Evolutionary conservation across 805 yeast species (phyloP).

Genomic region (Brettanomyces anomalus): DNA sequence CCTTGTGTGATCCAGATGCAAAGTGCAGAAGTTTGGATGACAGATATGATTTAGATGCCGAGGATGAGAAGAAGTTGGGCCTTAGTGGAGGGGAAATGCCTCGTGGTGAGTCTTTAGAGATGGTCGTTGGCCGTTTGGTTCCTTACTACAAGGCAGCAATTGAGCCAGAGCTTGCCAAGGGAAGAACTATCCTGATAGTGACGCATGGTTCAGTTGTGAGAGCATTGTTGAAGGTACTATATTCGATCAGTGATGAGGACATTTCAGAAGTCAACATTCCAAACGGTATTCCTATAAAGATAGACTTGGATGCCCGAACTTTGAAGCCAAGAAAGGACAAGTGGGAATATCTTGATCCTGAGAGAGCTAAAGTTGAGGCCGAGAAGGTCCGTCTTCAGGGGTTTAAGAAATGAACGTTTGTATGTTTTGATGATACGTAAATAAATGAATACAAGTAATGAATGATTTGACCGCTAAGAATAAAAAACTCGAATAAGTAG

Average conservation of each 20-base stretch:
- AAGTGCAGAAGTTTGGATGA: constrained; percentile 15
- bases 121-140: constrained; percentile 59
- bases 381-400: constrained; percentile 78
- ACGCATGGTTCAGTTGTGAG: constrained; percentile 82
- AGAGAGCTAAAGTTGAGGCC: constrained; percentile 69
- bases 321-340: constrained; percentile 20
- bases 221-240: constrained; percentile 61
- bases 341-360: constrained; percentile 71
- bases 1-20: constrained; percentile 28
- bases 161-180: constrained; percentile 35
- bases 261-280: constrained; percentile 74
- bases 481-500: no score
- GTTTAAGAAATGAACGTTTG: not conserved
- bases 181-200: constrained; percentile 55
- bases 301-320: constrained; percentile 39
- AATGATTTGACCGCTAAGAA: no score
- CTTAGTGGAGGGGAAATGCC: constrained; percentile 43
- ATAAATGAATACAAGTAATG: no score
- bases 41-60: constrained; percentile 28
- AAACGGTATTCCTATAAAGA: constrained; percentile 72
- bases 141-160: constrained; percentile 52
- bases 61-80: constrained; percentile 26
- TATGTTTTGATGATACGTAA: no score
- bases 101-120: constrained; percentile 61
- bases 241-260: constrained; percentile 54